phyloP scores from a whole-genome alignment of 805 yeast species.

The Lipomyces chichibuensis region DNA sequence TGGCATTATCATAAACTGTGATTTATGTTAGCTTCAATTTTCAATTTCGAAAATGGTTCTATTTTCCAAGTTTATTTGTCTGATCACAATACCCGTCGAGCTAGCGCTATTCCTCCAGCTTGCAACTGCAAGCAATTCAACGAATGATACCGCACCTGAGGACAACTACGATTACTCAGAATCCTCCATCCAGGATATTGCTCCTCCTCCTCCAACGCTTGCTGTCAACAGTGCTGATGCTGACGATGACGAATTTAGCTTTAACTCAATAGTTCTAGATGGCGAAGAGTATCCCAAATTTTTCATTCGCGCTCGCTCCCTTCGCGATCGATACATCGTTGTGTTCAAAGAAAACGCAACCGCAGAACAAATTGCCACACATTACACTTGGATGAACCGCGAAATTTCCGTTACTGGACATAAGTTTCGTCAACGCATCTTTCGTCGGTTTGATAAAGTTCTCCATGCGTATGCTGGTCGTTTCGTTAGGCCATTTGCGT shows the following conservation, averaged over 20 bases:
- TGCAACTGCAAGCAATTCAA: background rate
- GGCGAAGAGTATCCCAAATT: conserved; percentile 4
- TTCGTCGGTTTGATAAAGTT: conserved; percentile 9
- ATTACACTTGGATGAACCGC: conserved; percentile 44
- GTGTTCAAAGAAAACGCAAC: conserved; percentile 17
- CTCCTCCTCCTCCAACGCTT: background rate
- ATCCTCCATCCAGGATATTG: background rate
- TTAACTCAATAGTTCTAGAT: background rate
- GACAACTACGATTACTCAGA: background rate
- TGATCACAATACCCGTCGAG: background rate
- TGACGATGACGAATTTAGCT: background rate
- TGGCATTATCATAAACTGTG: too few relatives aligned
- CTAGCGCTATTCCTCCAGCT: background rate
- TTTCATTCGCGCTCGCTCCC: conserved; percentile 5
- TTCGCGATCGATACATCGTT: conserved; percentile 19
- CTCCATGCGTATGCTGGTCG: conserved; percentile 27
- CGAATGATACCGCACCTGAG: background rate
- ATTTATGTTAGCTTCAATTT: background rate
- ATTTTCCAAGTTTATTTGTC: background rate
- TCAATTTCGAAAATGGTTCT: background rate
- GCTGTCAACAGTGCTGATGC: background rate
- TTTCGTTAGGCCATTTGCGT: conserved; percentile 12
- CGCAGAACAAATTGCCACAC: conserved; percentile 7
- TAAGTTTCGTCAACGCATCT: conserved; percentile 13
- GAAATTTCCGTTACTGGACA: conserved; percentile 6